Conservation (phyloP, 208 protist genomes). For the Acanthamoeba sp. region DNA sequence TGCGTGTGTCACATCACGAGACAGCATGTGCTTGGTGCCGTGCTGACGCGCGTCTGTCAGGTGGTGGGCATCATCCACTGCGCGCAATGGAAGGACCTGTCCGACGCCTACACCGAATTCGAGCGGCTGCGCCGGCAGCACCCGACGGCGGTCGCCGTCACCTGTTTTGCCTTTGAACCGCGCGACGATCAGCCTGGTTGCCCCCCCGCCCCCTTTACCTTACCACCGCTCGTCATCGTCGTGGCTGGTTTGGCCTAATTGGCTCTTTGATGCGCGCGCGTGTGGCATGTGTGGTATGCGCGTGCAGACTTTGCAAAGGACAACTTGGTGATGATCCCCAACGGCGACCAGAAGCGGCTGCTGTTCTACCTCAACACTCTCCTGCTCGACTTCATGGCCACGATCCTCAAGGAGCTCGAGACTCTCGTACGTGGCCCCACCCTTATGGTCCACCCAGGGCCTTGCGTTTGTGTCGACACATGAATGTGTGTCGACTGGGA, state of each 20-base stretch:
- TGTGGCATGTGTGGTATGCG: neutral
- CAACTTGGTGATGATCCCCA: constrained; percentile 62
- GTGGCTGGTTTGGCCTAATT: neutral
- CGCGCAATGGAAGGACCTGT: constrained; percentile 12
- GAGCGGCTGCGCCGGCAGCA: constrained; percentile 42
- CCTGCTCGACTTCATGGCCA: constrained; percentile 50
- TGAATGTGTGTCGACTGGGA: neutral
- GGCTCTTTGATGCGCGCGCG: neutral
- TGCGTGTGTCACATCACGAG: too few relatives aligned
- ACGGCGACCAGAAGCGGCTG: constrained; percentile 54
- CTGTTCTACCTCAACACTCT: constrained; percentile 72
- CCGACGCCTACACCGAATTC: constrained; percentile 39
- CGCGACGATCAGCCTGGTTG: constrained; percentile 59
- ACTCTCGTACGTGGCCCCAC: constrained; percentile 37
- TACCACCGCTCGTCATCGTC: neutral
- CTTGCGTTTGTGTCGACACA: neutral
- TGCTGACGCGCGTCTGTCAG: neutral
- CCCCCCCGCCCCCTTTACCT: neutral
- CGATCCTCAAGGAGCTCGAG: constrained; percentile 53
- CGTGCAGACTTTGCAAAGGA: constrained; percentile 63
- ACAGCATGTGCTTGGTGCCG: too few relatives aligned
- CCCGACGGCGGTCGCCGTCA: constrained; percentile 49
- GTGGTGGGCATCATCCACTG: constrained; percentile 67
- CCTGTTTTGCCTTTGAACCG: constrained; percentile 66
- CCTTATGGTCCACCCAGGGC: too few relatives aligned